Evolutionary conservation across 352 stramenopile genomes (phyloP).

Genomic region (Aphanomyces cochlioides): DNA sequence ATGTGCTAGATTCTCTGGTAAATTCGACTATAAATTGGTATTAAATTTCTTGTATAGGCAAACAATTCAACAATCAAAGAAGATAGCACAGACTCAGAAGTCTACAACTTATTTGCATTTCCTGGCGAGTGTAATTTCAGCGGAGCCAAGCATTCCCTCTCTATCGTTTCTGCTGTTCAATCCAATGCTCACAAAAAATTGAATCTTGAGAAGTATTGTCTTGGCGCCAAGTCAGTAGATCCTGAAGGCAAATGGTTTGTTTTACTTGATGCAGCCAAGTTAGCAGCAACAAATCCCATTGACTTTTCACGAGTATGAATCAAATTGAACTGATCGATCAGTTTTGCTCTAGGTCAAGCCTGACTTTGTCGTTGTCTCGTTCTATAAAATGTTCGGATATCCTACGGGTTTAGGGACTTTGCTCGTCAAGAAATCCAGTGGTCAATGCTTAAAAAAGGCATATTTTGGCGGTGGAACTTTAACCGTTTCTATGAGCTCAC

Average conservation of each 20-base stretch:
- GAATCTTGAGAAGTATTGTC: conserved; percentile 8
- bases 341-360: conserved; percentile 28
- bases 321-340: conserved; percentile 13
- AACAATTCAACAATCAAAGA: neutral
- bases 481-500: conserved; percentile 47
- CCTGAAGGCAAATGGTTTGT: conserved; percentile 50
- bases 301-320: conserved; percentile 39
- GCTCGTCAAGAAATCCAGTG: conserved; percentile 43
- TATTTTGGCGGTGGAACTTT: conserved; percentile 71
- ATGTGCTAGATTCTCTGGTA: conserved; percentile 43
- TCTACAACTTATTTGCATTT: conserved; percentile 53
- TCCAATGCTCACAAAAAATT: neutral
- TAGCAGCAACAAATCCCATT: conserved; percentile 49
- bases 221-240: conserved; percentile 21
- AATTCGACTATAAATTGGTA: neutral
- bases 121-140: conserved; percentile 80
- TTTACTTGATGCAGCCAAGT: conserved; percentile 69
- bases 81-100: conserved; percentile 3
- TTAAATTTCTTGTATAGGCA: neutral
- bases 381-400: conserved; percentile 83
- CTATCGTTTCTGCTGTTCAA: conserved; percentile 42
- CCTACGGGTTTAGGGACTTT: conserved; percentile 62
- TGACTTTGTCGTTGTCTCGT: conserved; percentile 73
- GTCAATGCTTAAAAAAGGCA: conserved; percentile 44
- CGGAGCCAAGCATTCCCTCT: conserved; percentile 47